phyloP scores from a whole-genome alignment of 164 flowering plant genomes.

The Umbellularia californica region DNA sequence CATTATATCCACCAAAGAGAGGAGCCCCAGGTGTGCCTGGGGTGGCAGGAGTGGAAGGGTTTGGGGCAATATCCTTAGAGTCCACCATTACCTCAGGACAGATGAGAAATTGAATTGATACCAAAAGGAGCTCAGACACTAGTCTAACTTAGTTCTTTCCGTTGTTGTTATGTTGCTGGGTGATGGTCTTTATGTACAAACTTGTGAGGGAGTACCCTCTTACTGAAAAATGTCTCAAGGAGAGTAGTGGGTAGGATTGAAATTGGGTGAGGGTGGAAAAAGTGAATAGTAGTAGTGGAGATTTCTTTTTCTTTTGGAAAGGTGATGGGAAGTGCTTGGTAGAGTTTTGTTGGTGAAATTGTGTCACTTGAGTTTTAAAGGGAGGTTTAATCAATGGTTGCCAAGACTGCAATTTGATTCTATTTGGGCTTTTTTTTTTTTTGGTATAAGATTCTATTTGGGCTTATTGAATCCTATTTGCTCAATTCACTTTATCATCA shows the following conservation, averaged over 20 bases:
- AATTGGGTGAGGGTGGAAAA: not conserved
- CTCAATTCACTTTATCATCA: no score
- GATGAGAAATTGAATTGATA: not conserved
- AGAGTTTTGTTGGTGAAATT: not conserved
- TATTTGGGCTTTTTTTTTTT: no score
- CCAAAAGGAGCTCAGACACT: not conserved
- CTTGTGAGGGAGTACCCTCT: not conserved
- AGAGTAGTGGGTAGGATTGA: conserved; percentile 12
- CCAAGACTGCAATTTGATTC: no score
- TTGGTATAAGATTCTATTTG: no score
- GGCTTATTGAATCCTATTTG: no score
- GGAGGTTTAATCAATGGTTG: not conserved
- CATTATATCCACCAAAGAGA: conserved; percentile 48
- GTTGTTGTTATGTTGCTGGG: not conserved
- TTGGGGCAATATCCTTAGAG: conserved; percentile 35
- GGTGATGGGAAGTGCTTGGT: conserved; percentile 3
- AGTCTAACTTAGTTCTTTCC: not conserved
- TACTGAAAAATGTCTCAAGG: not conserved
- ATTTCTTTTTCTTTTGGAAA: not conserved
- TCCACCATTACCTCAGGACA: conserved; percentile 27
- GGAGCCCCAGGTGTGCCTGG: conserved; percentile 67
- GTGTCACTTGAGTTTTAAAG: not conserved
- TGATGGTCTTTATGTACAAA: conserved; percentile 3
- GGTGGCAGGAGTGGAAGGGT: conserved; percentile 54
- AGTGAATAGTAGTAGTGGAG: not conserved